Evolutionary conservation across 352 stramenopile species (phyloP), one percentile per base, ranked within the genome.

Genomic region (Pythium pectinolyticum): DNA sequence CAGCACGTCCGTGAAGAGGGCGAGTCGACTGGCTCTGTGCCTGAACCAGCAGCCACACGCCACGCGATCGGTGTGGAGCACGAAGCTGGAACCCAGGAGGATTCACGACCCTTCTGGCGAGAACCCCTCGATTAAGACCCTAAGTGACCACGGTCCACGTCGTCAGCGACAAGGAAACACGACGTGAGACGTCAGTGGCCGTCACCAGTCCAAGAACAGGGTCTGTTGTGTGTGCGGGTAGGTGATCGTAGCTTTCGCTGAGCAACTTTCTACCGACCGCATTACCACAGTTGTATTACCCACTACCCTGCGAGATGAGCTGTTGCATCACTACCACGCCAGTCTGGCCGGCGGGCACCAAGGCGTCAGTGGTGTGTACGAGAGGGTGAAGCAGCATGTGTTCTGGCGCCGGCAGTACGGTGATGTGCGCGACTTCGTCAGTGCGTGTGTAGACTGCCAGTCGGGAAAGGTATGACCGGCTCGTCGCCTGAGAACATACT

Each of bases 281-380:
- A 49, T 49, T 49, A 31, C 41, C 41, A 49, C 41, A 49, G n/a
- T n/a, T n/a, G n/a, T n/a, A n/a, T n/a, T 50, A 14, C 43, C 43
- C 11, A 50, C 43, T 5, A 50, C 43, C 12, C 22, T 50, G 43
- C 43, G 12, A 8, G 5, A 27, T 3, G 40, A 48, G n/a, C 3
- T 48, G n/a, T n/a, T 48, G 9, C 19, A 50, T 8, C 59, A 67
- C n/a, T 72, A 67, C n/a, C 65, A 72, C 24, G 15, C 19, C 5
- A 74, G 61, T 39, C 53, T 73, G 1, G 28, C 39, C 3, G 61
- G 67, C 7, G 67, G 57, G 10, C 61, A 74, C 25, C 67, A 74
- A 48, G 62, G 67, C 1, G 43, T 74, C 4, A 47, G 1, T 10
- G 28, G 57, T 0, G 67, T 57, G 17, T 70, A 67, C 34, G 40